phyloP scores from a whole-genome alignment of 2,329 filamentous ascomycete species.

The Alternaria novae-zelandiae region DNA sequence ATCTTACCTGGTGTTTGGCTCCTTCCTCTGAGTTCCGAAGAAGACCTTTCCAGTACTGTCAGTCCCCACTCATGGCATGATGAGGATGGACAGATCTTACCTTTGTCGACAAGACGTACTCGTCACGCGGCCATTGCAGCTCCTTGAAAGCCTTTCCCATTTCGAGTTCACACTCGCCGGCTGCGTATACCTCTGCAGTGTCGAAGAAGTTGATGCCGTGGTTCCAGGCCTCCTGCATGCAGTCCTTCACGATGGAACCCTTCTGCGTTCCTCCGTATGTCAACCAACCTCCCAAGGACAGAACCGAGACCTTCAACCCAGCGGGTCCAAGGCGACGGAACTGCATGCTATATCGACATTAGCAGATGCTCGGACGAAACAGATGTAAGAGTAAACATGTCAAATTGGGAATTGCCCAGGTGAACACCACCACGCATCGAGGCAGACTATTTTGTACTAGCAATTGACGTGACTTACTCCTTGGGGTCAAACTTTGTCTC shows the following conservation, averaged over 20 bases:
- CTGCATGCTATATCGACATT: constrained; percentile 35
- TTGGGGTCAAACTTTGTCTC: constrained; percentile 58
- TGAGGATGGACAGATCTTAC: constrained; percentile 1
- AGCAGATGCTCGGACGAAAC: neutral
- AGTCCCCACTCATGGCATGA: neutral
- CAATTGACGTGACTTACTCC: constrained; percentile 21
- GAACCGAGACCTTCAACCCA: constrained; percentile 59
- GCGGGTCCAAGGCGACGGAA: constrained; percentile 42
- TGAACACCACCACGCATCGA: neutral
- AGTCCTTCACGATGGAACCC: constrained; percentile 57
- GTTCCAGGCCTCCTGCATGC: constrained; percentile 57
- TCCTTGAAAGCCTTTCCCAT: constrained; percentile 60
- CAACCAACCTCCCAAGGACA: constrained; percentile 56
- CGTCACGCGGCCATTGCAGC: constrained; percentile 55
- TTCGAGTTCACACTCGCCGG: constrained; percentile 67
- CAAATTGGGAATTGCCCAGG: neutral
- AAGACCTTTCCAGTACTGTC: constrained; percentile 50
- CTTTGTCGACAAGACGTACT: constrained; percentile 37
- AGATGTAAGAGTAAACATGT: neutral
- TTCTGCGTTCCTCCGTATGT: constrained; percentile 59
- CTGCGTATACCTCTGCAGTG: constrained; percentile 61
- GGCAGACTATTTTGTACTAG: neutral
- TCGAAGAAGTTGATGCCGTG: constrained; percentile 60
- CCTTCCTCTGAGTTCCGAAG: constrained; percentile 64
- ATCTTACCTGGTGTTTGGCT: constrained; percentile 57